Conservation (phyloP, 2,329 filamentous ascomycete genomes). For the Thielaviopsis ethacetica region DNA sequence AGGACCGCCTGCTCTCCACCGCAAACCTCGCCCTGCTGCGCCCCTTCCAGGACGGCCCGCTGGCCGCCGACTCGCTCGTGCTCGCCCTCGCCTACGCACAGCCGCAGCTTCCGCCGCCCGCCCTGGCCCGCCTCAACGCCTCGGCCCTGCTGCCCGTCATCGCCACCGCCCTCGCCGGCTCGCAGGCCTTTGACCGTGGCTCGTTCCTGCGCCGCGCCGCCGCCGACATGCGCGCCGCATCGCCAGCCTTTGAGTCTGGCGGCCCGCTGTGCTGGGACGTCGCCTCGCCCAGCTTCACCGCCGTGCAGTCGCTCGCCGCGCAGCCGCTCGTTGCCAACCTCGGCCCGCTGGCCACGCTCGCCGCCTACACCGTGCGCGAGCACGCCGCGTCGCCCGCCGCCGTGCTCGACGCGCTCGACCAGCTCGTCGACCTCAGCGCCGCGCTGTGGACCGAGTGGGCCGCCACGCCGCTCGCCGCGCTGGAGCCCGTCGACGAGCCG, state of each 20-base stretch:
- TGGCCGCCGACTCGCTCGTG: conserved; percentile 37
- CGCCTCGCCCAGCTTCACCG: conserved; percentile 41
- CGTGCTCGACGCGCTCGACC: conserved; percentile 39
- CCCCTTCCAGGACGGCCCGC: conserved; percentile 22
- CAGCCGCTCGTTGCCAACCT: conserved; percentile 49
- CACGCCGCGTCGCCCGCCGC: conserved; percentile 24
- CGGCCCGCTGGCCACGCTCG: conserved; percentile 49
- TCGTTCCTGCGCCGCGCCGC: conserved; percentile 54
- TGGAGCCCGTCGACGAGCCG: conserved; percentile 53
- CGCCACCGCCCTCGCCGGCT: conserved; percentile 49
- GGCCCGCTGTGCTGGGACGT: conserved; percentile 49
- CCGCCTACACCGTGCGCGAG: conserved; percentile 46
- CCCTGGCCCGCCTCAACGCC: conserved; percentile 45
- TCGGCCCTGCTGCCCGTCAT: conserved; percentile 54
- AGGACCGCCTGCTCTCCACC: conserved; percentile 57
- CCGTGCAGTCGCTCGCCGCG: conserved; percentile 40
- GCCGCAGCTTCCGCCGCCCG: conserved; percentile 46
- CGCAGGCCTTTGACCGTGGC: conserved; percentile 58
- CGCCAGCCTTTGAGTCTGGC: conserved; percentile 15
- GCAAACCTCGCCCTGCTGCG: conserved; percentile 56
- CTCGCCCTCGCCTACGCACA: conserved; percentile 66
- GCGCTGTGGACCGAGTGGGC: conserved; percentile 58
- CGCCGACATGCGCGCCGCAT: conserved; percentile 13
- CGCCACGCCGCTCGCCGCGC: conserved; percentile 52
- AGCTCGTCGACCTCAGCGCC: conserved; percentile 49